phyloP scores from a whole-genome alignment of 2,329 filamentous ascomycete genomes.

The Cytospora schulzeri region DNA sequence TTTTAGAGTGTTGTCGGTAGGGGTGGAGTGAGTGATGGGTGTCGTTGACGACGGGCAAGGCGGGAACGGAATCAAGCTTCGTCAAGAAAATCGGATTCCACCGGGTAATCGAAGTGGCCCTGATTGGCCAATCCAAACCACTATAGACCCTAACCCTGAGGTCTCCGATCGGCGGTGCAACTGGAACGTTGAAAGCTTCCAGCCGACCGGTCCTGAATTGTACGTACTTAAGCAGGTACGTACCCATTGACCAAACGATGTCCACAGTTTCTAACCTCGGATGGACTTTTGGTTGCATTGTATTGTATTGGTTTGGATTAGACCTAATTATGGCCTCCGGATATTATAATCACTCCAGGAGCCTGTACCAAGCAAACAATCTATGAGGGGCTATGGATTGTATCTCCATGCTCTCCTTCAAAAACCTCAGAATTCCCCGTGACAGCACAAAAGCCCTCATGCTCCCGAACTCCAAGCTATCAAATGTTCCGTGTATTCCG shows the following conservation, averaged over 20 bases:
- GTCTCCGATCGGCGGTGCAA: background rate
- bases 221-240: background rate
- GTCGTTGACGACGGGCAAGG: conserved; percentile 40
- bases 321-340: background rate
- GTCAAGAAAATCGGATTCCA: conserved; percentile 6
- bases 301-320: background rate
- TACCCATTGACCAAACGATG: background rate
- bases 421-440: background rate
- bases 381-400: background rate
- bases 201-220: too few species aligned
- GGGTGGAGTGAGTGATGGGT: conserved; percentile 33
- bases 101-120: background rate
- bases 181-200: background rate
- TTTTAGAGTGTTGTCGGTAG: conserved; percentile 32
- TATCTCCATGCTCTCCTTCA: background rate
- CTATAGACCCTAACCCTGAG: conserved; percentile 21
- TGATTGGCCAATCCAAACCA: conserved; percentile 46
- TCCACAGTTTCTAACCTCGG: background rate
- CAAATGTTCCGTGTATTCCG: conserved; percentile 4
- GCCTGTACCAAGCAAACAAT: background rate
- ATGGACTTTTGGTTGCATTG: background rate
- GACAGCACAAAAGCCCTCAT: conserved; percentile 6
- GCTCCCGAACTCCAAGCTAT: conserved; percentile 22
- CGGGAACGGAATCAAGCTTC: conserved; percentile 41
- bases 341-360: background rate